Evolutionary conservation across 768 basidiomycete species (phyloP).

Genomic region (Lactifluus subvellereus): DNA sequence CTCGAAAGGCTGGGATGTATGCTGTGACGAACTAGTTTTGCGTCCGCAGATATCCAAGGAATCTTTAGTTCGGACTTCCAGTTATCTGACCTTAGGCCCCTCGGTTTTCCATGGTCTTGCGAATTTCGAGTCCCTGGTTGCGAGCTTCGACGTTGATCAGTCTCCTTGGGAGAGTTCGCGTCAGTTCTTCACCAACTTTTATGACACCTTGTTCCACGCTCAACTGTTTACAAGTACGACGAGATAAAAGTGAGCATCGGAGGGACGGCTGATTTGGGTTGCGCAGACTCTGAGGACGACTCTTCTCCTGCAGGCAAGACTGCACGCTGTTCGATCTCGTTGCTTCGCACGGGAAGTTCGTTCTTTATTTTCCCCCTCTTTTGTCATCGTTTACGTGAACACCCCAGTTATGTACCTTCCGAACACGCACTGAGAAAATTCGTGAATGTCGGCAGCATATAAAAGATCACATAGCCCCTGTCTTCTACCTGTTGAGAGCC

Average conservation of each 20-base stretch:
- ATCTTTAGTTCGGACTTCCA: constrained; percentile 58
- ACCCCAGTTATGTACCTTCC: constrained; percentile 53
- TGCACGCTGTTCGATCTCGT: constrained; percentile 71
- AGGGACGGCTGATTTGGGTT: background rate
- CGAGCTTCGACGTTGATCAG: constrained; percentile 61
- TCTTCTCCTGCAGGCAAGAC: constrained; percentile 49
- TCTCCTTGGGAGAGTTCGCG: constrained; percentile 50
- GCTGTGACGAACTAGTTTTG: background rate
- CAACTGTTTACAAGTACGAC: constrained; percentile 24
- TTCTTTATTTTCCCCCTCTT: background rate
- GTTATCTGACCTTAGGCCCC: constrained; percentile 59
- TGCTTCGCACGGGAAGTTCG: constrained; percentile 64
- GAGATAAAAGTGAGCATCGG: background rate
- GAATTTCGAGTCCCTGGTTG: constrained; percentile 59
- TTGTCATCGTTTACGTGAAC: background rate
- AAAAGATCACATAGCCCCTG: constrained; percentile 63
- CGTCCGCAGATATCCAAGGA: constrained; percentile 49
- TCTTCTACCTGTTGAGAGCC: constrained; percentile 64
- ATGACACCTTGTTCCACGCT: constrained; percentile 42
- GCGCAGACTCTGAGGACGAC: constrained; percentile 47
- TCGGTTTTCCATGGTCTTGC: constrained; percentile 65
- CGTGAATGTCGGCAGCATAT: constrained; percentile 55
- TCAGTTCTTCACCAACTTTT: background rate
- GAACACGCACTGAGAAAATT: constrained; percentile 65
- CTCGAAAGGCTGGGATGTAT: background rate